Conservation (phyloP, 2,329 filamentous ascomycete species). For the Fusarium sp. region DNA sequence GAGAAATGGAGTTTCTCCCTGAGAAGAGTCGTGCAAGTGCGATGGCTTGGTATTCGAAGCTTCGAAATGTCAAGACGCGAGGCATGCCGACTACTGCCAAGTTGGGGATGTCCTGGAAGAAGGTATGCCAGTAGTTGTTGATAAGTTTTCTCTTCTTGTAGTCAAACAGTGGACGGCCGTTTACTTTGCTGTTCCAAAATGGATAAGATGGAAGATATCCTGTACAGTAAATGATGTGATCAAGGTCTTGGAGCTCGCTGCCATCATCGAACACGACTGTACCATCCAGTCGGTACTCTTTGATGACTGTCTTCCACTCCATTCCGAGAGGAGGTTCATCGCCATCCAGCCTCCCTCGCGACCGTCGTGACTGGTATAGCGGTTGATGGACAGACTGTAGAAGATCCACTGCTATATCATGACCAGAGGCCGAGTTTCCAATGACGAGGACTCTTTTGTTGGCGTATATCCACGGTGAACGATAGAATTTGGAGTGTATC, state of each 20-base stretch:
- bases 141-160: slow-evolving; percentile 57
- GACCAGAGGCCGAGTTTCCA: slow-evolving; percentile 58
- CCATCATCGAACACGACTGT: slow-evolving; percentile 56
- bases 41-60: slow-evolving; percentile 67
- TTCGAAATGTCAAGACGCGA: slow-evolving; percentile 61
- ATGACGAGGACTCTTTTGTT: slow-evolving; percentile 52
- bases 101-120: slow-evolving; percentile 58
- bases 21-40: slow-evolving; percentile 62
- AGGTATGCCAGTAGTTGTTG: slow-evolving; percentile 63
- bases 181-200: slow-evolving; percentile 59
- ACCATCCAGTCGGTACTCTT: slow-evolving; percentile 54
- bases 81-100: slow-evolving; percentile 64
- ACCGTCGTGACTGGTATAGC: slow-evolving; percentile 63
- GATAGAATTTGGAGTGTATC: slow-evolving; percentile 59
- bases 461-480: slow-evolving; percentile 49
- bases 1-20: slow-evolving; percentile 49
- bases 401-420: slow-evolving; percentile 54
- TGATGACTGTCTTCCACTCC: slow-evolving; percentile 64
- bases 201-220: slow-evolving; percentile 57
- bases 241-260: slow-evolving; percentile 49
- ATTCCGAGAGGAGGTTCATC: slow-evolving; percentile 58
- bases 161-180: slow-evolving; percentile 61
- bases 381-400: slow-evolving; percentile 52
- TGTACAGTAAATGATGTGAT: slow-evolving; percentile 56
- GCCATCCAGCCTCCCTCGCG: slow-evolving; percentile 62